Base-by-base conservation (phyloP, 345 rosid species). In the Aethionema arabicum region DNA sequence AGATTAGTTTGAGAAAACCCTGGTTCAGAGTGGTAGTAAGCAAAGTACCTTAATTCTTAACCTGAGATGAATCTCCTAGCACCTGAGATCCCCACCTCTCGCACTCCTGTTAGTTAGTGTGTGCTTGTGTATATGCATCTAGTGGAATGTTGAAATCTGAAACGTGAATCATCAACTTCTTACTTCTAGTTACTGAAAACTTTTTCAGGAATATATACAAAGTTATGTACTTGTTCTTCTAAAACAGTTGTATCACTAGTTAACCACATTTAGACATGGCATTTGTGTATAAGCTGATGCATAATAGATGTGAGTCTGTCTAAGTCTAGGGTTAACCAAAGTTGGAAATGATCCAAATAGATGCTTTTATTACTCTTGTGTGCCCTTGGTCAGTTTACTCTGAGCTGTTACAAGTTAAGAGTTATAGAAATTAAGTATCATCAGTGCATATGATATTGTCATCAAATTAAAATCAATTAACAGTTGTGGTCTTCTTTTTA, bases 401-500 rank as follows among this genome's bases (percentile, higher is more conserved):
- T 52, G 54, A 42, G 63, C 39, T 33, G 27, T 29, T 51, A 12
- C 4, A 41, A 56, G 14, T 49, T 30, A 27, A 21, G 6, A 48
- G 32, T 11, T 46, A 6, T 43, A 13, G 13, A 42, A 31, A 32
- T 31, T 58, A 44, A 13, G 29, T 54, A 44, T 12, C 38, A 54
- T 12, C 12, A 0, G 5, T 33, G 38, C 32, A 11, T 35, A 29
- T 51, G 44, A 57, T 50, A 16, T 42, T n/a, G 21, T 14, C n/a
- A 58, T 40, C 10, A 9, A n/a, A n/a, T n/a, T n/a, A n/a, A 51
- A 33, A 32, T 37, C 3, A 8, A 52, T 5, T 60, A 39, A 46
- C 60, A 46, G 6, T n/a, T 21, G 57, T 12, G 32, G 4, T 40
- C 30, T 63, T 63, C 11, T 14, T 56, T 62, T 56, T 42, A 49